Percentiles rank a stretch among this genome's conserved stretches.
Evolutionary conservation across 2,329 filamentous ascomycete species (phyloP).

Genomic region (Nannizzia gypsea): DNA sequence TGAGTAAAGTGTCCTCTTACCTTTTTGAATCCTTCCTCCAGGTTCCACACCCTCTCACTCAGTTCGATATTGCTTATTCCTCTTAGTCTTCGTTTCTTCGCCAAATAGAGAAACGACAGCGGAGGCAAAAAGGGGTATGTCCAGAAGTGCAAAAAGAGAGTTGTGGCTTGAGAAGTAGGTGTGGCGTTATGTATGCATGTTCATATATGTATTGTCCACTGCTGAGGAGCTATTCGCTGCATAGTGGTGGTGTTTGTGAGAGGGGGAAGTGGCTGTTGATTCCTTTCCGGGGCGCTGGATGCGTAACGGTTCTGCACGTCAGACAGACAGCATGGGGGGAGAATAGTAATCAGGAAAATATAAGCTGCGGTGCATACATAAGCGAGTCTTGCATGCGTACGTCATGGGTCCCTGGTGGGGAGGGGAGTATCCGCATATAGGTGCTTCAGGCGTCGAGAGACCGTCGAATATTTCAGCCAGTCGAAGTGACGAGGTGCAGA

Average conservation of each 20-base stretch:
- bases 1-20: too few species aligned
- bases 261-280: not conserved
- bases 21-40: not conserved
- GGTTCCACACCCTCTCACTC: not conserved
- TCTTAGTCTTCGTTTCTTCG: not conserved
- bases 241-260: not conserved
- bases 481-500: too few species aligned
- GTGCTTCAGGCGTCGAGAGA: not conserved
- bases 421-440: not conserved
- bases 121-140: not conserved
- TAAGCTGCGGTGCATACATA: not conserved
- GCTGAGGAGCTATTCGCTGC: too few species aligned
- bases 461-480: not conserved
- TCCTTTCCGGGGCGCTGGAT: not conserved
- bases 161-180: not conserved
- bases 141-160: not conserved
- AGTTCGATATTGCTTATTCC: not conserved
- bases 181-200: not conserved
- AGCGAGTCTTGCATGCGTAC: not conserved
- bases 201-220: not conserved
- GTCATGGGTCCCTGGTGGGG: not conserved
- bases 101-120: not conserved
- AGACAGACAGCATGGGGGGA: not conserved
- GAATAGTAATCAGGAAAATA: not conserved
- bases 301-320: not conserved